phyloP scores from a whole-genome alignment of 805 yeast species.

The Ogataea nakhonphanomensis region DNA sequence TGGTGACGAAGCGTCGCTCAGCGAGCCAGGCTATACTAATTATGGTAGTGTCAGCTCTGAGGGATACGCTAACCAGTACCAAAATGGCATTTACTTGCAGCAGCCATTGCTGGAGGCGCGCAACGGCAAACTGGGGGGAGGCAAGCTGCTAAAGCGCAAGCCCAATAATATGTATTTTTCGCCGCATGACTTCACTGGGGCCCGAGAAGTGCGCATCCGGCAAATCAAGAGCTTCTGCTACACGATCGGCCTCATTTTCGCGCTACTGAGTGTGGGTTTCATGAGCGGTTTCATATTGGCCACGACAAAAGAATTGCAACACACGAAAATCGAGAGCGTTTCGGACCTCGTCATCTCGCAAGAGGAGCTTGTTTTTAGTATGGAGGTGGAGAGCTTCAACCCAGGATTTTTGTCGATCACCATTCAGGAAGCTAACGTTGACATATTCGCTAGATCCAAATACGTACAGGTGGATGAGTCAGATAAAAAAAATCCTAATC shows the following conservation, averaged over 20 bases:
- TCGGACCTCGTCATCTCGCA: conserved; percentile 73
- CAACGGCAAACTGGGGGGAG: conserved; percentile 9
- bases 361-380: conserved; percentile 79
- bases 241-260: conserved; percentile 42
- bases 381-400: conserved; percentile 75
- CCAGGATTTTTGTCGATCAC: conserved; percentile 78
- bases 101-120: conserved; percentile 17
- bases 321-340: conserved; percentile 57
- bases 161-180: conserved; percentile 30
- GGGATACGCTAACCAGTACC: conserved; percentile 6
- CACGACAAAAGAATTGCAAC: conserved; percentile 76
- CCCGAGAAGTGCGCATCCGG: conserved; percentile 27
- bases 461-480: conserved; percentile 30
- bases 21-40: conserved; percentile 14
- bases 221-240: conserved; percentile 37
- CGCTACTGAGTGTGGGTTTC: conserved; percentile 69
- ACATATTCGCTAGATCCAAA: conserved; percentile 76
- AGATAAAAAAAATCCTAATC: neutral
- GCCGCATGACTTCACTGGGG: conserved; percentile 37
- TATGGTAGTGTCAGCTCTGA: conserved; percentile 19
- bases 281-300: conserved; percentile 81
- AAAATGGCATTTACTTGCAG: conserved; percentile 5
- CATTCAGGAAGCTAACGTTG: conserved; percentile 67
- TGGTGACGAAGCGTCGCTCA: conserved; percentile 25
- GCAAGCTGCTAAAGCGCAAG: conserved; percentile 21